A percentile compares a stretch with the other conserved stretches of the same genome.
These are phyloP conservation scores for Dichotomopilus funicola DNA, from an alignment of 2,329 filamentous ascomycete genomes.

Conservation along the genomic window DNA sequence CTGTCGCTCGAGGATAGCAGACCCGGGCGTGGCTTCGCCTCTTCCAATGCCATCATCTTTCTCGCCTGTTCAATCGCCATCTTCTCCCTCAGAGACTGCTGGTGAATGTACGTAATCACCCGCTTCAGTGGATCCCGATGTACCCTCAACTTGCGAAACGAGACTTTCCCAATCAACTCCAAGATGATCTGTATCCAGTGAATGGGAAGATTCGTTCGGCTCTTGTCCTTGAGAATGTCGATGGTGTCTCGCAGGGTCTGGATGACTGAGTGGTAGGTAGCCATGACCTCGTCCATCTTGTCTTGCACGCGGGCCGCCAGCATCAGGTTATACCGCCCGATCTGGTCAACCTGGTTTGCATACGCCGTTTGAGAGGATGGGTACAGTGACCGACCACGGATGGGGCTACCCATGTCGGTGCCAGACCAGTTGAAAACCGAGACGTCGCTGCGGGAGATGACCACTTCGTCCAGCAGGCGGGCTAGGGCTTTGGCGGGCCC, in stretches of 20 bases:
- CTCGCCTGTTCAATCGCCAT: neutral
- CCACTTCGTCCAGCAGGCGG: slow-evolving; percentile 27
- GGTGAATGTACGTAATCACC: slow-evolving; percentile 24
- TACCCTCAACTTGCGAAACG: slow-evolving; percentile 19
- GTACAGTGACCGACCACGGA: slow-evolving; percentile 29
- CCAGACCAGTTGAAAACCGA: slow-evolving; percentile 32
- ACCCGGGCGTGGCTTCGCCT: neutral
- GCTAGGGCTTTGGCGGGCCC: slow-evolving; percentile 28
- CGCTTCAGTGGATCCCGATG: slow-evolving; percentile 22
- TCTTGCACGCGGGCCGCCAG: slow-evolving; percentile 20
- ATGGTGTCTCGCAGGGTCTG: slow-evolving; percentile 23
- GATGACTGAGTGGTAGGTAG: slow-evolving; percentile 24
- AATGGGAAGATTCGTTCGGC: slow-evolving; percentile 23
- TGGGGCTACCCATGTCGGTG: slow-evolving; percentile 27
- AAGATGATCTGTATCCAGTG: slow-evolving; percentile 25
- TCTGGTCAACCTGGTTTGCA: slow-evolving; percentile 18
- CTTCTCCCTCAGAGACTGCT: slow-evolving; percentile 10
- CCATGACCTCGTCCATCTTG: slow-evolving; percentile 24
- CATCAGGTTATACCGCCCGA: slow-evolving; percentile 21
- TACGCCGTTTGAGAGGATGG: slow-evolving; percentile 27
- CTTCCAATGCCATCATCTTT: neutral
- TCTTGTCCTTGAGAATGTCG: slow-evolving; percentile 23
- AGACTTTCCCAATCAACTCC: slow-evolving; percentile 14
- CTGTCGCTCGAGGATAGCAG: too few species aligned
- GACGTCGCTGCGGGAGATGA: slow-evolving; percentile 28